Base-by-base conservation (phyloP, 371 early-diverging fungal genomes). In the Smittium culicis region DNA sequence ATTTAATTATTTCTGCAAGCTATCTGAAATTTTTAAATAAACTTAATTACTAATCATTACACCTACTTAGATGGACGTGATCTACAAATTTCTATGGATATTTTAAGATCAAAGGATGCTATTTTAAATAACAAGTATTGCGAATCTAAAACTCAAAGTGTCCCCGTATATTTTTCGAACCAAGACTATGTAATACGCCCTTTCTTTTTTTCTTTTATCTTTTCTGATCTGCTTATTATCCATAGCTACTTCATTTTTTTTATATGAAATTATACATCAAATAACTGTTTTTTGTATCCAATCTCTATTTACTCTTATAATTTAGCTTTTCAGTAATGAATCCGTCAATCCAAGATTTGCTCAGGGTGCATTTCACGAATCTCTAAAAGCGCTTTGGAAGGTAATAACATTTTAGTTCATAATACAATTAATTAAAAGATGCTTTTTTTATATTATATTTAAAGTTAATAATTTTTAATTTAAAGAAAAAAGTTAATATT, bases 151-250 rank as follows among this genome's bases (percentile, higher is more conserved):
- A 61, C 71, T 0, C 86, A 86, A 67, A 76, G 77, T 33, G 79
- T 87, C 0, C 92, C 93, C 1, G 65, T 93, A 30, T 93, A 83
- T 72, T 86, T 88, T 75, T 89, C 90, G 31, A 90, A 90, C 72
- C 78, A 85, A 0, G 89, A 89, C 69, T 79, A 88, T 29, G 74
- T 76, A 72, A 64, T 72, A 68, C 14, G 24, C 56, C 17, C 20
- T 14, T 59, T 5, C 68, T 66, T 31, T 29, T n/a, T n/a, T 54
- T 54, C n/a, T 54, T 54, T 54, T n/a, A n/a, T n/a, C n/a, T n/a
- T n/a, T n/a, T n/a, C n/a, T n/a, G n/a, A n/a, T n/a, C n/a, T n/a
- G n/a, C n/a, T n/a, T n/a, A n/a, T n/a, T n/a, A n/a, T n/a, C n/a
- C n/a, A n/a, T n/a, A n/a, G n/a, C n/a, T n/a, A n/a, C n/a, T n/a